A percentile compares a stretch with the other conserved stretches of the same genome.
These are phyloP conservation scores for Zelopaecilomyces penicillatus DNA, from an alignment of 2,329 filamentous ascomycete species.

Conservation along the genomic window DNA sequence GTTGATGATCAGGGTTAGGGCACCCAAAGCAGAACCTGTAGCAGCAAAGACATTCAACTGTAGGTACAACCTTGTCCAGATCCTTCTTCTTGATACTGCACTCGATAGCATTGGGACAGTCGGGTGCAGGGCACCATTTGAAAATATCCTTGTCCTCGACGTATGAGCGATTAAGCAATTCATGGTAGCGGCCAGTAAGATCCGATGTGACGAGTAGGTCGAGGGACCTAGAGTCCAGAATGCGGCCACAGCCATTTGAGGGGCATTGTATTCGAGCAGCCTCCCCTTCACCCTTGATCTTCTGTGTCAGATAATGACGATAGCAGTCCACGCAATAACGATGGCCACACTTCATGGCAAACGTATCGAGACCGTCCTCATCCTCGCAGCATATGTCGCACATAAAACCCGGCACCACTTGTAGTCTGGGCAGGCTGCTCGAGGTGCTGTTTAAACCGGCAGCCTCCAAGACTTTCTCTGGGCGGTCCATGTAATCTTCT, in stretches of 20 bases:
- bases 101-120: slow-evolving; percentile 88
- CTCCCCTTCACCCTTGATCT: slow-evolving; percentile 92
- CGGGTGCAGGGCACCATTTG: slow-evolving; percentile 97
- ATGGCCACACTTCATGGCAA: slow-evolving; percentile 92
- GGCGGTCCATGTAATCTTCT: slow-evolving; percentile 90
- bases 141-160: slow-evolving; percentile 94
- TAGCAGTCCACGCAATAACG: slow-evolving; percentile 92
- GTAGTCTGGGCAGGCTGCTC: slow-evolving; percentile 56
- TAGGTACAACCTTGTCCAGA: slow-evolving; percentile 75
- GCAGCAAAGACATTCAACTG: slow-evolving; percentile 76
- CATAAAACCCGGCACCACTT: slow-evolving; percentile 65
- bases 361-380: slow-evolving; percentile 64
- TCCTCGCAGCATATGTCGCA: slow-evolving; percentile 98
- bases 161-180: slow-evolving; percentile 84
- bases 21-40: slow-evolving; percentile 95
- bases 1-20: slow-evolving; percentile 81
- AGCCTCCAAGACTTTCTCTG: slow-evolving; percentile 69
- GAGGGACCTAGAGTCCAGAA: slow-evolving; percentile 84
- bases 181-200: slow-evolving; percentile 60
- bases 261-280: slow-evolving; percentile 92
- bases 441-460: slow-evolving; percentile 68
- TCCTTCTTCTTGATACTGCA: slow-evolving; percentile 84
- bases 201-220: slow-evolving; percentile 61
- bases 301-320: slow-evolving; percentile 79
- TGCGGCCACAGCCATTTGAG: slow-evolving; percentile 74